Percentiles rank a stretch among this genome's conserved stretches.
phyloP scores from a whole-genome alignment of 371 early-diverging fungal genomes.

The Mortierella sp. region DNA sequence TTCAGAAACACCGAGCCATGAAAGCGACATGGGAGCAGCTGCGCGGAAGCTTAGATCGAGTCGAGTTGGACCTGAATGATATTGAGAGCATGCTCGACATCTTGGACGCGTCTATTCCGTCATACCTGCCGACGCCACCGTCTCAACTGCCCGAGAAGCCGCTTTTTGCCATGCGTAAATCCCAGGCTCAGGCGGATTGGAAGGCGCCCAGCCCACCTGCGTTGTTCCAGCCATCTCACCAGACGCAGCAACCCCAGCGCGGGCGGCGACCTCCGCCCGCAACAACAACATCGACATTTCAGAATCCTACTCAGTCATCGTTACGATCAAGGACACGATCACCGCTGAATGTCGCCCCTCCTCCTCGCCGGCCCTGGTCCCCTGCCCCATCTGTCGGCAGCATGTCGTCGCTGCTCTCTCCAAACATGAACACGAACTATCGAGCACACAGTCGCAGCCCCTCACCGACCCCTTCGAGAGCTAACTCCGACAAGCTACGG shows the following conservation, averaged over 20 bases:
- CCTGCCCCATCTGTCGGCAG: constrained; percentile 40
- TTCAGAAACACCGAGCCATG: constrained; percentile 65
- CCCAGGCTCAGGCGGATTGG: constrained; percentile 33
- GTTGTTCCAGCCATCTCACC: constrained; percentile 34
- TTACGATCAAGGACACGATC: constrained; percentile 18
- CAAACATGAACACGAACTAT: constrained; percentile 19
- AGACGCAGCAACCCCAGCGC: constrained; percentile 32
- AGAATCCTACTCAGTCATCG: constrained; percentile 11
- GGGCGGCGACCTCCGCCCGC: constrained; percentile 41
- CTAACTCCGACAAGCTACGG: constrained; percentile 46
- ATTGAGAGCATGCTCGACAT: constrained; percentile 61
- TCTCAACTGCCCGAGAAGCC: constrained; percentile 53
- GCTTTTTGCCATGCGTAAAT: constrained; percentile 38
- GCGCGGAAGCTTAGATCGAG: constrained; percentile 62
- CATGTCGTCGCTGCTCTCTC: constrained; percentile 37
- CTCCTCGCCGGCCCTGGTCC: constrained; percentile 44
- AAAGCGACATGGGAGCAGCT: constrained; percentile 65
- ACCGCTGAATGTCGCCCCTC: constrained; percentile 20
- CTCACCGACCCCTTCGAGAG: constrained; percentile 38
- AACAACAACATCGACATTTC: constrained; percentile 9
- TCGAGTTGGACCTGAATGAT: constrained; percentile 62
- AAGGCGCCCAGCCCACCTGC: constrained; percentile 20
- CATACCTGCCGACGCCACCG: constrained; percentile 32
- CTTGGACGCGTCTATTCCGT: constrained; percentile 42
- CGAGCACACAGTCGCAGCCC: constrained; percentile 36